phyloP scores from a whole-genome alignment of 441 rosid species.

The Pelargonium australe region DNA sequence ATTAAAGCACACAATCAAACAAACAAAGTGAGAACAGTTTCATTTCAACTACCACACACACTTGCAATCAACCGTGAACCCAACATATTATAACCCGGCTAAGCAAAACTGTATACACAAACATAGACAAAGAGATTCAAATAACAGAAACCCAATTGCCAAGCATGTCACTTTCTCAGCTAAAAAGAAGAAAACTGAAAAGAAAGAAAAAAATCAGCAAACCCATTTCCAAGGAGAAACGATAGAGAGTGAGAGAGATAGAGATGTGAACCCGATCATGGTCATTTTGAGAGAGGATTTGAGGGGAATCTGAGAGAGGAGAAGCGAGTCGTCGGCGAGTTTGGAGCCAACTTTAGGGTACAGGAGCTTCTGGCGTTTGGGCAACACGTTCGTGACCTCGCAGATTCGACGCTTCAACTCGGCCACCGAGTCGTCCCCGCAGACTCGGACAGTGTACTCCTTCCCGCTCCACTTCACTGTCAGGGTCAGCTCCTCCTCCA shows the following conservation, averaged over 20 bases:
- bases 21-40: background rate
- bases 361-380: conserved; percentile 90
- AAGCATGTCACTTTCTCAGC: background rate
- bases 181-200: background rate
- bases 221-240: background rate
- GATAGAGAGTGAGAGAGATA: conserved; percentile 2
- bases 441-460: conserved; percentile 74
- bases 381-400: conserved; percentile 71
- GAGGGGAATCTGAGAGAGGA: conserved; percentile 71
- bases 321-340: conserved; percentile 65
- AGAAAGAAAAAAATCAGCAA: background rate
- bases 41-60: background rate
- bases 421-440: conserved; percentile 79
- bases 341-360: conserved; percentile 81
- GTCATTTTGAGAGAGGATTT: conserved; percentile 90
- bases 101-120: background rate
- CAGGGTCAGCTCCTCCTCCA: conserved; percentile 71
- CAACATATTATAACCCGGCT: background rate
- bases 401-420: conserved; percentile 91
- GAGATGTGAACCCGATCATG: conserved; percentile 68
- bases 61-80: conserved; percentile 1
- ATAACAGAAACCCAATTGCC: conserved; percentile 3
- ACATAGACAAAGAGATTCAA: background rate
- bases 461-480: conserved; percentile 86
- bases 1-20: background rate